These are phyloP conservation scores for Solanum chiquidenum DNA, from an alignment of 257 asterid genomes.

Conservation along the genomic window DNA sequence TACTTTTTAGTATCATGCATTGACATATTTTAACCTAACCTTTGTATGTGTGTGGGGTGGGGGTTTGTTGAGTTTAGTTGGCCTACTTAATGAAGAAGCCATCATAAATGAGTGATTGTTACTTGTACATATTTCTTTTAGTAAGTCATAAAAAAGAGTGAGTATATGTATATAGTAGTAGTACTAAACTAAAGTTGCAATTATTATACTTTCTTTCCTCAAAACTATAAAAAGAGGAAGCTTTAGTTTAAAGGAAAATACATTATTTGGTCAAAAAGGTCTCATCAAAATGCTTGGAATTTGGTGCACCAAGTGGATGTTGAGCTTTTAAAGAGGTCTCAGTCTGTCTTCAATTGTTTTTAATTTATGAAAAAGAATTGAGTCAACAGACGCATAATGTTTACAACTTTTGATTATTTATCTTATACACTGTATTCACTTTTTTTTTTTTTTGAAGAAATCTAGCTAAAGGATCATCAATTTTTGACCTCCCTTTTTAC, in stretches of 20 bases:
- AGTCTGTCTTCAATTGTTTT: conserved; percentile 2
- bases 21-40: neutral
- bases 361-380: conserved; percentile 13
- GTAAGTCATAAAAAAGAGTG: neutral
- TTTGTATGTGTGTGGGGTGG: neutral
- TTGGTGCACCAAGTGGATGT: conserved; percentile 37
- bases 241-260: conserved; percentile 7
- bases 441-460: conserved; percentile 7
- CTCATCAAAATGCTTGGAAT: conserved; percentile 28
- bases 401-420: conserved; percentile 10
- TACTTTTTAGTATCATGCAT: neutral
- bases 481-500: neutral
- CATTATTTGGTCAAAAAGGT: conserved; percentile 36
- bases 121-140: conserved; percentile 3
- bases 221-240: conserved; percentile 4
- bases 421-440: conserved; percentile 4
- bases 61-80: neutral
- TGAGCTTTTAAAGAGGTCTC: conserved; percentile 14
- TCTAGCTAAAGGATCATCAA: conserved; percentile 13
- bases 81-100: conserved; percentile 19
- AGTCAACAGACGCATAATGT: conserved; percentile 23
- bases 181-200: neutral
- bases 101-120: conserved; percentile 18
- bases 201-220: conserved; percentile 6
- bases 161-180: neutral